Base-by-base conservation (phyloP, 352 stramenopile species). In the Globisporangium spiculum region DNA sequence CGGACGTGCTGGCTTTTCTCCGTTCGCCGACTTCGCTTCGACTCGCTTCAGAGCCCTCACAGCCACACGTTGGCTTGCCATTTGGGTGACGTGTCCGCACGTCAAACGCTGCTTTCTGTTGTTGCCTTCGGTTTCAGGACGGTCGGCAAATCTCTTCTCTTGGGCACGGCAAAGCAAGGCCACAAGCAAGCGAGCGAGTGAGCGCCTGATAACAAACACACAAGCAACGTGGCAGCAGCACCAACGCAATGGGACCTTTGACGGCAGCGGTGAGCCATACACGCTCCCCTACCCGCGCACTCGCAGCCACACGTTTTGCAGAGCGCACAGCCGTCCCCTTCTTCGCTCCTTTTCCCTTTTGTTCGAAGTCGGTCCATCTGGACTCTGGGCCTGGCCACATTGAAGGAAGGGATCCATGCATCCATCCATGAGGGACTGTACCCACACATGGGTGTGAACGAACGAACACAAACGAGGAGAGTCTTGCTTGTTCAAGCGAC, bases 231-330 rank as follows among this genome's bases (percentile, higher is more conserved):
- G 41, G 20, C 14, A 48, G 41, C 41, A 48, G 5, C 14, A 48
- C 6, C 12, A 48, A 8, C 14, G 41, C 38, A n/a, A n/a, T n/a
- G 16, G 4, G 22, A 65, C n/a, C 32, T 38, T 22, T 32, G 3
- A 32, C 9, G n/a, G 46, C 44, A 12, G 38, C 36, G 10, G 12
- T 10, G 9, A 10, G 24, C 55, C 64, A 69, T 38, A 69, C 65
- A 69, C 55, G 14, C 12, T 24, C 18, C 27, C 63, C 63, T 57
- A 50, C 22, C 52, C 53, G 63, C 63, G 27, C 24, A 3, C 4
- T 34, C 30, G 6, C 16, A 70, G 55, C 65, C 57, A 59, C 65
- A 70, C 20, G 48, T 60, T 69, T 59, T 20, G 8, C 26, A 18
- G n/a, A 26, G 27, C 27, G 32, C 3, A 5, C 26, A 18, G 26